Conservation (phyloP, 2,329 filamentous ascomycete species). For the Claviceps sp. region DNA sequence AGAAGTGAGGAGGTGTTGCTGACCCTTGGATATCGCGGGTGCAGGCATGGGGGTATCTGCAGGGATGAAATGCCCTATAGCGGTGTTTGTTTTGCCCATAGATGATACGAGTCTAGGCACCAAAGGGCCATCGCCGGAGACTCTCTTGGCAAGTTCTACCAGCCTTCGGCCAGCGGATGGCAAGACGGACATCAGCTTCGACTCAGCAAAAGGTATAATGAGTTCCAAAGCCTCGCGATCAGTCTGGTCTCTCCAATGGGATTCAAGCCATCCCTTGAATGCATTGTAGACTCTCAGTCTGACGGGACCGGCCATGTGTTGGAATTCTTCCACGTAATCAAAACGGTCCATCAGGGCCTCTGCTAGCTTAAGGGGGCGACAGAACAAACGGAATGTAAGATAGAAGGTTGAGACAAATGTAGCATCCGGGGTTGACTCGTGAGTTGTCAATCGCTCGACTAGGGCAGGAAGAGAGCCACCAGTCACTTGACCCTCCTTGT, state of each 20-base stretch:
- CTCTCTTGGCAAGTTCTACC: slow-evolving; percentile 64
- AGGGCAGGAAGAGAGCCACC: slow-evolving; percentile 82
- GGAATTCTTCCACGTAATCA: slow-evolving; percentile 74
- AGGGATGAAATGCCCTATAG: slow-evolving; percentile 56
- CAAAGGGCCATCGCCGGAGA: slow-evolving; percentile 58
- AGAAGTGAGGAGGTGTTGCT: slow-evolving; percentile 55
- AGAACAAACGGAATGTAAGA: slow-evolving; percentile 89
- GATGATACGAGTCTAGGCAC: slow-evolving; percentile 75
- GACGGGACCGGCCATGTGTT: slow-evolving; percentile 62
- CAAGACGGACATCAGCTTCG: slow-evolving; percentile 52
- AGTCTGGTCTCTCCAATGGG: slow-evolving; percentile 76
- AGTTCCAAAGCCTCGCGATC: slow-evolving; percentile 63
- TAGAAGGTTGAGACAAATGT: slow-evolving; percentile 92
- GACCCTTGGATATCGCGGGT: slow-evolving; percentile 60
- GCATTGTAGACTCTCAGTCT: slow-evolving; percentile 87
- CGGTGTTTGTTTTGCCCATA: slow-evolving; percentile 76
- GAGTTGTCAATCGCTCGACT: slow-evolving; percentile 86
- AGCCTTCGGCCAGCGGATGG: slow-evolving; percentile 72
- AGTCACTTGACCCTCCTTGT: slow-evolving; percentile 89
- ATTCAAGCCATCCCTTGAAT: slow-evolving; percentile 95
- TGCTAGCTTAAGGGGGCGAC: slow-evolving; percentile 65
- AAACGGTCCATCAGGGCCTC: slow-evolving; percentile 80
- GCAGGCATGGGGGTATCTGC: slow-evolving; percentile 59
- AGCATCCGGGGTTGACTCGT: slow-evolving; percentile 83
- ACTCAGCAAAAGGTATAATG: slow-evolving; percentile 69